A percentile compares a stretch with the other conserved stretches of the same genome.
phyloP scores from a whole-genome alignment of 2,329 filamentous ascomycete genomes.

The Aspergillus neotritici region DNA sequence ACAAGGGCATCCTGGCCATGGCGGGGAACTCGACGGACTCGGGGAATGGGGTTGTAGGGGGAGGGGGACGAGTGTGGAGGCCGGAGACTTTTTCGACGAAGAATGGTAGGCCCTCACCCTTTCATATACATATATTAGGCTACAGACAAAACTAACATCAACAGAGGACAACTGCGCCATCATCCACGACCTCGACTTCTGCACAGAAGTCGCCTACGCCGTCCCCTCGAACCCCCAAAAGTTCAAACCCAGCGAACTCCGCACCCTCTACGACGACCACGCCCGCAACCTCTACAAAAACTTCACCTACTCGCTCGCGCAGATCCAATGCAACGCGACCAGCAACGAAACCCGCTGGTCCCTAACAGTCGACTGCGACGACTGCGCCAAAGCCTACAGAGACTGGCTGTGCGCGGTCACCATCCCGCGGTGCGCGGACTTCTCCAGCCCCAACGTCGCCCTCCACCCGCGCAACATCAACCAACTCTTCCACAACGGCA shows the following conservation, averaged over 20 bases:
- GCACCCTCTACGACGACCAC: constrained; percentile 69
- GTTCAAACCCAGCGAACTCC: constrained; percentile 54
- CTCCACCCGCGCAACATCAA: constrained; percentile 67
- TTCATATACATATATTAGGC: too few relatives aligned
- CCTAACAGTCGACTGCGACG: constrained; percentile 65
- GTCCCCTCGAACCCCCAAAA: constrained; percentile 68
- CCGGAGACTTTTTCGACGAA: constrained; percentile 73
- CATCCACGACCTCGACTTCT: constrained; percentile 82
- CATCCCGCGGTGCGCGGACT: constrained; percentile 89
- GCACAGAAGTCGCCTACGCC: constrained; percentile 80
- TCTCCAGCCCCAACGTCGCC: constrained; percentile 51
- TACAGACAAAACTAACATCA: constrained; percentile 3
- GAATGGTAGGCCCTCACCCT: constrained; percentile 54
- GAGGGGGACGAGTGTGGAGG: constrained; percentile 71
- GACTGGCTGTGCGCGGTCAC: constrained; percentile 90
- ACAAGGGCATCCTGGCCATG: constrained; percentile 67
- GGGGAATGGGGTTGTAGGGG: constrained; percentile 54
- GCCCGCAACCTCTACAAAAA: constrained; percentile 64
- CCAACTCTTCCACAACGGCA: constrained; percentile 66
- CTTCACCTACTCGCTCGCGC: constrained; percentile 75
- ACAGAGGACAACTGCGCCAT: constrained; percentile 76
- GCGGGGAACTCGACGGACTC: constrained; percentile 51
- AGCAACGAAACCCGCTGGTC: constrained; percentile 69
- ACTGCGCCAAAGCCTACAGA: constrained; percentile 80
- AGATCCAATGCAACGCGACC: constrained; percentile 77